These are phyloP conservation scores for Porcisia deanei DNA, from an alignment of 208 protist species.

Conservation along the genomic window DNA sequence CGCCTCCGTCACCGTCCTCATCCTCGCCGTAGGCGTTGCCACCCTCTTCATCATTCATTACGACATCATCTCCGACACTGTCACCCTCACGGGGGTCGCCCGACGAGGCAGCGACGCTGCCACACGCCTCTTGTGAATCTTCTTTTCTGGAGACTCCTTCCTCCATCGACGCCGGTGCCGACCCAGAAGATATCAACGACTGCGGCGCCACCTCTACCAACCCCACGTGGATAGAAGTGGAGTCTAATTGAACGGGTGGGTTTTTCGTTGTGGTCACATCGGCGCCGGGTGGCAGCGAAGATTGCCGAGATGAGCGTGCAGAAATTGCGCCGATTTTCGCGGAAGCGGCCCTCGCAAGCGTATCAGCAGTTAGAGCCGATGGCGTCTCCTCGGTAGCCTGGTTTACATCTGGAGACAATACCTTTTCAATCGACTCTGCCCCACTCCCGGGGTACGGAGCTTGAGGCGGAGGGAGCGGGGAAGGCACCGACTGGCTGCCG, in stretches of 20 bases:
- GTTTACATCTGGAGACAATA: background rate
- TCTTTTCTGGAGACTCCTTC: background rate
- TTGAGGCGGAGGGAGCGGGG: background rate
- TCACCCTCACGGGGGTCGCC: background rate
- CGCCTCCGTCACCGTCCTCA: slow-evolving; percentile 5
- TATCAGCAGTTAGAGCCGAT: background rate
- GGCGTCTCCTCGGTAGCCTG: background rate
- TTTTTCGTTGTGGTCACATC: background rate
- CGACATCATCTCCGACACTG: background rate
- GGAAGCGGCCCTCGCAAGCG: background rate
- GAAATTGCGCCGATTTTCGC: background rate
- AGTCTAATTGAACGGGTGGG: background rate
- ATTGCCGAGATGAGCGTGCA: background rate
- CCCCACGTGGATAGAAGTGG: background rate
- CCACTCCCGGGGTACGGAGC: background rate
- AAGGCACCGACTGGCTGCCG: background rate
- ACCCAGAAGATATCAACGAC: background rate
- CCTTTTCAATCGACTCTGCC: background rate
- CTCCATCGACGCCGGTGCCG: background rate
- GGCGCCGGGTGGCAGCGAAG: background rate
- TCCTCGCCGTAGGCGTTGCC: background rate
- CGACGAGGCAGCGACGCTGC: background rate
- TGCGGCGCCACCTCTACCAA: background rate
- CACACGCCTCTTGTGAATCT: background rate
- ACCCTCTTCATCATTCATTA: background rate